These are phyloP conservation scores for Boletus vermiculosoides DNA, from an alignment of 768 basidiomycete genomes.

Conservation along the genomic window DNA sequence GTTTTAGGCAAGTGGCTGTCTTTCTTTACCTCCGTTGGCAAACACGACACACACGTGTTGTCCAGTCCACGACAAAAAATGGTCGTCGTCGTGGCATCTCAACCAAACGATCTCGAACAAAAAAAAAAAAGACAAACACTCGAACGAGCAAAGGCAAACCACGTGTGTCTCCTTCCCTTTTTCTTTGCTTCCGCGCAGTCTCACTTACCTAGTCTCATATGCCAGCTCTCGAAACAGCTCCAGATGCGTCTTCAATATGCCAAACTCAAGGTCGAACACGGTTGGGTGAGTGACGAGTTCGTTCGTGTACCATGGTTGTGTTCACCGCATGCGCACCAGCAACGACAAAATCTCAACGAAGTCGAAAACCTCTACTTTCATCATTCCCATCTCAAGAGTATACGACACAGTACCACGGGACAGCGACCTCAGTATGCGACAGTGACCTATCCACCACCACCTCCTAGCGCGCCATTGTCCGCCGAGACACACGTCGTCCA, in stretches of 20 bases:
- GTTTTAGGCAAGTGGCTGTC: background rate
- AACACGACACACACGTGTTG: no score
- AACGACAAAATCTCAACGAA: slow-evolving; percentile 76
- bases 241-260: slow-evolving; percentile 77
- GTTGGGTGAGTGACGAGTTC: slow-evolving; percentile 59
- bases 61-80: slow-evolving; percentile 5
- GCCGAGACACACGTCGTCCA: slow-evolving; percentile 8
- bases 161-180: slow-evolving; percentile 41
- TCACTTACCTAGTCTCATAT: background rate
- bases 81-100: slow-evolving; percentile 21
- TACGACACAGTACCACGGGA: slow-evolving; percentile 5
- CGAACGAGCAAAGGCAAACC: slow-evolving; percentile 55
- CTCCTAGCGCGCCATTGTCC: background rate
- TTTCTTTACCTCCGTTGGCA: no score
- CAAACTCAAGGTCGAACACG: slow-evolving; percentile 74
- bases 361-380: slow-evolving; percentile 83
- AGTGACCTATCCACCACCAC: background rate
- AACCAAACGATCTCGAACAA: slow-evolving; percentile 30
- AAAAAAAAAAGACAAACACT: slow-evolving; percentile 49
- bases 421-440: slow-evolving; percentile 20
- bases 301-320: background rate
- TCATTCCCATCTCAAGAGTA: slow-evolving; percentile 53
- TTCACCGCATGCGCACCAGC: slow-evolving; percentile 39
- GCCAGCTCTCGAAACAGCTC: slow-evolving; percentile 66
- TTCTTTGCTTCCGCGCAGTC: background rate